Conservation (phyloP, 371 early-diverging fungal genomes). For the Sanchytrium tribonematis region DNA sequence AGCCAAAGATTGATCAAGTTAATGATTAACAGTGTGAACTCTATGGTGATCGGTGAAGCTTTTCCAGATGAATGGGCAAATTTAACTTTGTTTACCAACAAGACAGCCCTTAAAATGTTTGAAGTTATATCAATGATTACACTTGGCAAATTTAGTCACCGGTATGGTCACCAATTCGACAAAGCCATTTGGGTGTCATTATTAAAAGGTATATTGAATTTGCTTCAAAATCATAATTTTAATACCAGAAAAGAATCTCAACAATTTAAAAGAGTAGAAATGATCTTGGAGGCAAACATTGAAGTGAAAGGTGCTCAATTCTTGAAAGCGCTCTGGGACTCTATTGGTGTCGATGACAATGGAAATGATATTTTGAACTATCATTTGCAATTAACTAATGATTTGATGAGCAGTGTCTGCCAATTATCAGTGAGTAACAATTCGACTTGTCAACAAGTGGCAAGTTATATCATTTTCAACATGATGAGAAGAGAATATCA, state of each 20-base stretch:
- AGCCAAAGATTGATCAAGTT: neutral
- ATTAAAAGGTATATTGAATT: slow-evolving; percentile 22
- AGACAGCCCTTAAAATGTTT: slow-evolving; percentile 21
- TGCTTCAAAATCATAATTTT: slow-evolving; percentile 27
- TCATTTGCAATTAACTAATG: slow-evolving; percentile 21
- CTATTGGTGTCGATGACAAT: slow-evolving; percentile 6
- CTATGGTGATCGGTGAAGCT: slow-evolving; percentile 7
- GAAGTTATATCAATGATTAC: slow-evolving; percentile 18
- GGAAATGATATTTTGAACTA: slow-evolving; percentile 11
- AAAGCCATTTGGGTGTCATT: slow-evolving; percentile 24
- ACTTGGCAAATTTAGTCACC: slow-evolving; percentile 13
- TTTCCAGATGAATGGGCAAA: slow-evolving; percentile 29
- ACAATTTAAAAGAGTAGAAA: neutral
- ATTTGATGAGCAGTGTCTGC: slow-evolving; percentile 28
- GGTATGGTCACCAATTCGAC: slow-evolving; percentile 5
- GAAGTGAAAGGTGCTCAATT: slow-evolving; percentile 27
- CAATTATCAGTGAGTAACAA: slow-evolving; percentile 28
- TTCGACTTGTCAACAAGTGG: slow-evolving; percentile 22
- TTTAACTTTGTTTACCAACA: slow-evolving; percentile 22
- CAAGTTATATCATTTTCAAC: slow-evolving; percentile 26
- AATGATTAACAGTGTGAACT: slow-evolving; percentile 5
- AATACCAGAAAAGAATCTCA: slow-evolving; percentile 7
- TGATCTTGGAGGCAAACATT: slow-evolving; percentile 24
- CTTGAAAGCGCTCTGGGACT: slow-evolving; percentile 24
- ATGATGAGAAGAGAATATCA: slow-evolving; percentile 30